Conservation (phyloP, 169 alveolate genomes). For the Plasmodium billcollinsi region DNA sequence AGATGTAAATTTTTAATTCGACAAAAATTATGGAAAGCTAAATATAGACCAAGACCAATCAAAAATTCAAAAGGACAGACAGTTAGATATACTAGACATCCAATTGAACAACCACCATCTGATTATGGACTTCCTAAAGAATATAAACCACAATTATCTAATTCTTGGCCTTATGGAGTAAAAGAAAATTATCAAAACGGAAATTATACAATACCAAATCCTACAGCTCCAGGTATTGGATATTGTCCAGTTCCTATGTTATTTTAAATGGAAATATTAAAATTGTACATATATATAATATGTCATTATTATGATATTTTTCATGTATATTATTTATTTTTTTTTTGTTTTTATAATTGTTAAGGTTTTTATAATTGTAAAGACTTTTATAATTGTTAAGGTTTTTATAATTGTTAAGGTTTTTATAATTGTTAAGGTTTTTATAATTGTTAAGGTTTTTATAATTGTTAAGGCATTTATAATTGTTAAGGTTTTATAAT, state of each 20-base stretch:
- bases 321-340: no score
- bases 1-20: slow-evolving; percentile 89
- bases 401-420: no score
- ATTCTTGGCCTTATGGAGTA: slow-evolving; percentile 89
- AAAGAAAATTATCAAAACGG: slow-evolving; percentile 84
- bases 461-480: no score
- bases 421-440: no score
- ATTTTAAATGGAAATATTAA: slow-evolving; percentile 27
- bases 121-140: slow-evolving; percentile 81
- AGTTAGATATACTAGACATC: slow-evolving; percentile 89
- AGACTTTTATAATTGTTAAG: no score
- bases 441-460: no score
- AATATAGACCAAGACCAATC: slow-evolving; percentile 86
- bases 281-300: no score
- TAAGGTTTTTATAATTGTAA: no score
- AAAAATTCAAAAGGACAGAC: slow-evolving; percentile 86
- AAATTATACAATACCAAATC: slow-evolving; percentile 84
- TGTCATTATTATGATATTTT: no score
- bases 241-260: slow-evolving; percentile 89
- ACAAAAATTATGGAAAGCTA: slow-evolving; percentile 90
- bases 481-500: no score
- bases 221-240: slow-evolving; percentile 88
- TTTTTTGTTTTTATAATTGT: no score
- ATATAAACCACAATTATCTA: slow-evolving; percentile 82
- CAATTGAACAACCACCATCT: slow-evolving; percentile 88